Conservation (phyloP, 2,329 filamentous ascomycete species). For the Alternaria rosae region DNA sequence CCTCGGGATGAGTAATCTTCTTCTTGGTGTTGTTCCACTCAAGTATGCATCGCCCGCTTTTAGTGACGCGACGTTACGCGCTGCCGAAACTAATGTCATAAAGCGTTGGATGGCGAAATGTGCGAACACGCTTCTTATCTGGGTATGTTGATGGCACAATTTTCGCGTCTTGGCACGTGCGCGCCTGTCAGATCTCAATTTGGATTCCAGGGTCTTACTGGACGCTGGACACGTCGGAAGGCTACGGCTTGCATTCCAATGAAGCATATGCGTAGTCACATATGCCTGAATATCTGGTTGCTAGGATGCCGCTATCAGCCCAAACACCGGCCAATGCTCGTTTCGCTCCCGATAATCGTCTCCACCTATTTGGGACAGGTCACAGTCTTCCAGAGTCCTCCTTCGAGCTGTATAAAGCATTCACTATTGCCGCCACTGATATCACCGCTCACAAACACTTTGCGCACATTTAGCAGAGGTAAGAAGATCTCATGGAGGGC, state of each 20-base stretch:
- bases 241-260: neutral
- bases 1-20: neutral
- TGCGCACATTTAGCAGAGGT: neutral
- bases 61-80: neutral
- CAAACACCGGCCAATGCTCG: neutral
- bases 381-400: neutral
- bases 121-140: neutral
- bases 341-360: neutral
- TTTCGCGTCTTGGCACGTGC: neutral
- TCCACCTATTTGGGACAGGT: neutral
- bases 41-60: neutral
- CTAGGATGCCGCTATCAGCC: no score
- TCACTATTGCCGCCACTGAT: slow-evolving; percentile 14
- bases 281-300: no score
- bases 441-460: slow-evolving; percentile 30
- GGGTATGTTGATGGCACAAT: neutral
- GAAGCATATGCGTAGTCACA: neutral
- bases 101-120: neutral
- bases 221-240: neutral
- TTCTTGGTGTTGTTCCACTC: neutral
- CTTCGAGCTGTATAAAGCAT: neutral
- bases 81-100: neutral
- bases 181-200: neutral
- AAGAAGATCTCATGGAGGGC: no score
- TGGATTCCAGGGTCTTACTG: neutral